A percentile compares a stretch with the other conserved stretches of the same genome.
phyloP scores from a whole-genome alignment of 192 early-diverging fungal genomes.

The Dispira simplex region DNA sequence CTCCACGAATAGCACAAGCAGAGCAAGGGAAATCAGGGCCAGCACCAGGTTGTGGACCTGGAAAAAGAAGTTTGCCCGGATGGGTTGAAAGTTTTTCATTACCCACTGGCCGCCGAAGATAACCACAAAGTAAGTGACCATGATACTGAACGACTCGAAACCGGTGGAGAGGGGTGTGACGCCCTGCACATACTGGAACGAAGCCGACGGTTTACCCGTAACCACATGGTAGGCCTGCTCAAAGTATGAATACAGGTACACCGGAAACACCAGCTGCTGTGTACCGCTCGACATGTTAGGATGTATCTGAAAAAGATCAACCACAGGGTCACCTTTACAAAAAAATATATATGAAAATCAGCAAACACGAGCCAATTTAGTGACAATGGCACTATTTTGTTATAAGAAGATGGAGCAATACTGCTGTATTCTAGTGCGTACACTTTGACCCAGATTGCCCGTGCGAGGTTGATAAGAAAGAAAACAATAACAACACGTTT shows the following conservation, averaged over 20 bases:
- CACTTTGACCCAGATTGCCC: no score
- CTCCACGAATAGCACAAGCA: constrained; percentile 61
- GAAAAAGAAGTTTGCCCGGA: constrained; percentile 53
- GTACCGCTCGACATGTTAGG: no score
- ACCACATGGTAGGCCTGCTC: constrained; percentile 4
- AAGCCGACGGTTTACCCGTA: not conserved
- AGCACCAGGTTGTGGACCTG: constrained; percentile 72
- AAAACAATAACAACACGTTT: no score
- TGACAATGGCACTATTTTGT: no score
- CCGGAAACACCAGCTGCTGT: not conserved
- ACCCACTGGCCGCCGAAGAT: constrained; percentile 64
- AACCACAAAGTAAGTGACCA: constrained; percentile 44
- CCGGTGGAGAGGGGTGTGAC: constrained; percentile 28
- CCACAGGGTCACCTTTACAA: no score
- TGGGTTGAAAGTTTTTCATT: constrained; percentile 47
- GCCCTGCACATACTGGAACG: constrained; percentile 30
- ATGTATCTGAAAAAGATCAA: no score
- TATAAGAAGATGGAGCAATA: no score
- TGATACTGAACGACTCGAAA: constrained; percentile 26
- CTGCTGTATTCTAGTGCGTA: no score
- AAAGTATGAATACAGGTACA: constrained; percentile 3
- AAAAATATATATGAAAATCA: no score
- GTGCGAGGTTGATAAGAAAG: no score
- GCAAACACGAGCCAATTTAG: no score
- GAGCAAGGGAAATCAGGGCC: constrained; percentile 44